Conservation (phyloP, 2,329 filamentous ascomycete genomes). For the Leptodontidium sp. region DNA sequence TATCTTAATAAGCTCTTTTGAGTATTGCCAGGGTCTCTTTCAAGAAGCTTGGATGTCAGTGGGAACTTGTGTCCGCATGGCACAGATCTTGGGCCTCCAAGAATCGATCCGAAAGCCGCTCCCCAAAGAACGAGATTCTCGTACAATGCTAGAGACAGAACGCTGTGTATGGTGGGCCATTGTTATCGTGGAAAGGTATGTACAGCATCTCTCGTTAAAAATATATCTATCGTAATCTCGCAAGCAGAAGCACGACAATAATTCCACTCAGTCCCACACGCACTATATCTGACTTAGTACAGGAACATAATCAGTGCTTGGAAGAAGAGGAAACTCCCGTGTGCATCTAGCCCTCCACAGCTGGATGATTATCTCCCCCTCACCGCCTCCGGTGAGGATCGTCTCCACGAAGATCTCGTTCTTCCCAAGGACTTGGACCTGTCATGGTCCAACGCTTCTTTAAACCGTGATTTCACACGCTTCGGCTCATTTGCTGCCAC, state of each 20-base stretch:
- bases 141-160: slow-evolving; percentile 18
- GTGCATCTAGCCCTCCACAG: slow-evolving; percentile 27
- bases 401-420: slow-evolving; percentile 29
- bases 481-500: slow-evolving; percentile 27
- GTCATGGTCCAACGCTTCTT: neutral
- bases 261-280: neutral
- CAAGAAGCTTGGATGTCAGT: slow-evolving; percentile 33
- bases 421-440: slow-evolving; percentile 27
- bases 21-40: slow-evolving; percentile 32
- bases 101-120: slow-evolving; percentile 6
- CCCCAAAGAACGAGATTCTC: slow-evolving; percentile 8
- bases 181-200: slow-evolving; percentile 33
- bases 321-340: slow-evolving; percentile 28
- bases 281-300: neutral
- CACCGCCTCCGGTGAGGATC: neutral
- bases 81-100: slow-evolving; percentile 31
- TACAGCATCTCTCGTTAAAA: neutral
- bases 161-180: slow-evolving; percentile 36
- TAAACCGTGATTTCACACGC: slow-evolving; percentile 24
- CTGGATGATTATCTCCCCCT: slow-evolving; percentile 31
- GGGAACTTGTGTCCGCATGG: slow-evolving; percentile 33
- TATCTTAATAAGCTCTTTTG: slow-evolving; percentile 32
- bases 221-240: too few species aligned
- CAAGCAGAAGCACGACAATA: neutral
- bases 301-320: slow-evolving; percentile 31